phyloP scores from a whole-genome alignment of 2,329 filamentous ascomycete genomes.

The Colletotrichum incanum region DNA sequence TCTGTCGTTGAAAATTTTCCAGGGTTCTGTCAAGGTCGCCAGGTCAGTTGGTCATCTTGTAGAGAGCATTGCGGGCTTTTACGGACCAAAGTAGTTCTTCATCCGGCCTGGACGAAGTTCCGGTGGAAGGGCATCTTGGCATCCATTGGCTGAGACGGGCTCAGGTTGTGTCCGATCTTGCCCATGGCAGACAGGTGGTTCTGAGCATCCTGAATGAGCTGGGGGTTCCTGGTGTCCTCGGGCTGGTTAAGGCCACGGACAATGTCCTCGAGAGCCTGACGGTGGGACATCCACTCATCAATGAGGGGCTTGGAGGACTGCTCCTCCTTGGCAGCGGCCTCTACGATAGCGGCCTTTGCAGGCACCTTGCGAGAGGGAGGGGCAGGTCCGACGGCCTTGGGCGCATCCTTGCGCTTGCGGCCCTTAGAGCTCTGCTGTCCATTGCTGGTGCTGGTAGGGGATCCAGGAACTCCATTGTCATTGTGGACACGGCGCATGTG shows the following conservation, averaged over 20 bases:
- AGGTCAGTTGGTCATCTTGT: conserved; percentile 14
- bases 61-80: conserved; percentile 8
- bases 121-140: conserved; percentile 27
- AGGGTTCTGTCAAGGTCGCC: conserved; percentile 11
- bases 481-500: conserved; percentile 97
- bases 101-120: conserved; percentile 51
- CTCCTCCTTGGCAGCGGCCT: conserved; percentile 53
- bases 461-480: conserved; percentile 65
- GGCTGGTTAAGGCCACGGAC: conserved; percentile 66
- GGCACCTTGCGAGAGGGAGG: conserved; percentile 65
- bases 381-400: conserved; percentile 54
- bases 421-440: conserved; percentile 61
- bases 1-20: conserved; percentile 16
- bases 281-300: conserved; percentile 74
- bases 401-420: conserved; percentile 71
- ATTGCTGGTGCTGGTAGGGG: conserved; percentile 52
- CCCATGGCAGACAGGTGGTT: conserved; percentile 67
- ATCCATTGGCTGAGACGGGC: conserved; percentile 28
- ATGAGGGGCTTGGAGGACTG: conserved; percentile 59
- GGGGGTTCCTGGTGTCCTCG: conserved; percentile 67
- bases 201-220: conserved; percentile 68
- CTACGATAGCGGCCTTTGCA: conserved; percentile 58
- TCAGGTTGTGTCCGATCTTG: conserved; percentile 62
- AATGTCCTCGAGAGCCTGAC: conserved; percentile 74
- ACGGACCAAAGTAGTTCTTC: conserved; percentile 47